These are phyloP conservation scores for Moricandia moricandioides DNA, from an alignment of 345 rosid genomes.

Conservation along the genomic window DNA sequence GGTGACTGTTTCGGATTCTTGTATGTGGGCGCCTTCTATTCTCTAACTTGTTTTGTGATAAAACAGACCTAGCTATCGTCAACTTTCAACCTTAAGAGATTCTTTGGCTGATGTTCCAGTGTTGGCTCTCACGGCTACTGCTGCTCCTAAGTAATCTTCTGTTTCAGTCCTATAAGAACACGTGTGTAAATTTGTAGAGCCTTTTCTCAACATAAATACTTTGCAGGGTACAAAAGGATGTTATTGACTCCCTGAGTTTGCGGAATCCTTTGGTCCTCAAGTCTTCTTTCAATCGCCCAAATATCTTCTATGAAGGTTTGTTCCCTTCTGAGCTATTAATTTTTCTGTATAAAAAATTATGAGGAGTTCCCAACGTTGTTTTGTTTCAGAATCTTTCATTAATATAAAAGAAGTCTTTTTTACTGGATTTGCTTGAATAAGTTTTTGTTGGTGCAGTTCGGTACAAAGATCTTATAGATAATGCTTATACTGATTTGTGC, in stretches of 20 bases:
- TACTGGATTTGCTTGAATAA: slow-evolving; percentile 28
- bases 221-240: slow-evolving; percentile 88
- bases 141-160: slow-evolving; percentile 74
- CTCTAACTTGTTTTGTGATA: slow-evolving; percentile 9
- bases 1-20: slow-evolving; percentile 11
- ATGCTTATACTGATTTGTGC: slow-evolving; percentile 71
- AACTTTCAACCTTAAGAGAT: slow-evolving; percentile 79
- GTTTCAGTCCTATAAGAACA: slow-evolving; percentile 1
- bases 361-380: not conserved
- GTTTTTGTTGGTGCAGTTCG: slow-evolving; percentile 61
- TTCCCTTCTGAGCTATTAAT: slow-evolving; percentile 29
- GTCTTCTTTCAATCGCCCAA: slow-evolving; percentile 94
- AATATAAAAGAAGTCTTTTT: not conserved
- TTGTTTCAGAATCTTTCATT: not conserved
- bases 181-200: not conserved
- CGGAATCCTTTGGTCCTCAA: slow-evolving; percentile 73
- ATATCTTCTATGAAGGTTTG: slow-evolving; percentile 93
- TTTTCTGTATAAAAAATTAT: not conserved
- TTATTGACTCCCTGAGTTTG: slow-evolving; percentile 74
- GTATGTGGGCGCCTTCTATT: not conserved
- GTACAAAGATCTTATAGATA: slow-evolving; percentile 80
- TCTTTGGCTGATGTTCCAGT: slow-evolving; percentile 74
- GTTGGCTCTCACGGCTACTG: slow-evolving; percentile 94
- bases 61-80: slow-evolving; percentile 79
- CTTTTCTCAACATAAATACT: slow-evolving; percentile 15